These are phyloP conservation scores for Cokeromyces recurvatus DNA, from an alignment of 371 early-diverging fungal genomes.

Conservation along the genomic window DNA sequence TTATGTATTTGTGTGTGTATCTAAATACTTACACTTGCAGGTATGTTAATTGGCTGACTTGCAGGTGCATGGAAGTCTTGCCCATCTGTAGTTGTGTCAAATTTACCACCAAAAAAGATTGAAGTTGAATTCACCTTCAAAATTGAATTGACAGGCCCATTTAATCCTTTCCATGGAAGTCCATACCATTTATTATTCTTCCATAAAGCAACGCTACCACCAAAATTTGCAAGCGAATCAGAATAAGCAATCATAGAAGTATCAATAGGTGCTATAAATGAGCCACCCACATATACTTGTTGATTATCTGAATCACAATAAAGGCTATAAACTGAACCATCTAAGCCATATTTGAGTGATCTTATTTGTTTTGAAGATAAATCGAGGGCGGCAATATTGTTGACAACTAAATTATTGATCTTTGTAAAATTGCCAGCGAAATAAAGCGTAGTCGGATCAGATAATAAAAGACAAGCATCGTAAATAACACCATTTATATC, in stretches of 20 bases:
- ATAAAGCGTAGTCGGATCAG: constrained; percentile 31
- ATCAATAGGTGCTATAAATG: constrained; percentile 30
- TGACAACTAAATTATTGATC: constrained; percentile 22
- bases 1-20: neutral
- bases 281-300: constrained; percentile 43
- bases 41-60: constrained; percentile 35
- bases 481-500: constrained; percentile 30
- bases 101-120: constrained; percentile 37
- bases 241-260: constrained; percentile 21
- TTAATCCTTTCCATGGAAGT: constrained; percentile 61
- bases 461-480: constrained; percentile 22
- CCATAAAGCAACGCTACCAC: constrained; percentile 58
- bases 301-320: constrained; percentile 51
- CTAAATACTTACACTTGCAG: constrained; percentile 14
- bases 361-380: constrained; percentile 31
- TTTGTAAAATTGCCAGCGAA: constrained; percentile 49
- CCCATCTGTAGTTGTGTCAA: constrained; percentile 43
- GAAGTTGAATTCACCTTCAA: constrained; percentile 16
- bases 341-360: constrained; percentile 57
- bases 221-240: constrained; percentile 40
- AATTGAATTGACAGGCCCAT: constrained; percentile 45
- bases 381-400: constrained; percentile 56
- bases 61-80: constrained; percentile 32
- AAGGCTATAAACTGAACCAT: constrained; percentile 63
- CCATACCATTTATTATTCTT: constrained; percentile 37